Base-by-base conservation (phyloP, 2,329 filamentous ascomycete genomes). In the Colletotrichum trifolii region DNA sequence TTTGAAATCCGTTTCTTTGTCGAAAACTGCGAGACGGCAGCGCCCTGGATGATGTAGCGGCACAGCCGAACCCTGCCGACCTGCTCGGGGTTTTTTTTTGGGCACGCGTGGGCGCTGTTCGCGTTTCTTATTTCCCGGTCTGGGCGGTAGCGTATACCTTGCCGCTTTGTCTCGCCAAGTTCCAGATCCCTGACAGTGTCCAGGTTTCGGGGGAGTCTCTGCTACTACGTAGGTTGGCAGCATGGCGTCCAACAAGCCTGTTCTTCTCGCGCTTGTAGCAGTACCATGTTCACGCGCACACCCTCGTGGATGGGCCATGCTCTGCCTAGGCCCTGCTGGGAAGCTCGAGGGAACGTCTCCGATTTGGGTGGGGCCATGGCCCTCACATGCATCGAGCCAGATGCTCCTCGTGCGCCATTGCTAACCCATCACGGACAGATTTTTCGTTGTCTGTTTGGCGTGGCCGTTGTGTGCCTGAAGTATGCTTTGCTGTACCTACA, bases 311-410 rank as follows among this genome's bases (percentile, higher is more conserved):
- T 42, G 50, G 50, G 35, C 57, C 61, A 60, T 42, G 39, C 62
- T 48, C 40, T 45, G 12, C 6, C 11, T n/a, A 11, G 3, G 12
- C 15, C 10, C 43, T 9, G 39, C 45, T 65, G 57, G 62, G 57
- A 65, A 65, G 49, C 58, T 61, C 33, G 25, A 65, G 45, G 50
- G 43, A 46, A 34, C 33, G 43, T 65, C 62, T 47, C 50, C 62
- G 62, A 65, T 65, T 46, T 40, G 46, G 40, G 62, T 65, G 62
- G 62, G 40, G 52, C 34, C 50, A 47, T 43, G 35, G 62, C 36
- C 52, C 62, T 65, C 57, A 65, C 62, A 65, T 65, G 62, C 62
- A 62, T 65, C 52, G 57, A 61, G 50, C 25, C 58, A 62, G 55
- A 45, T 60, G 56, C 46, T 60, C 25, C 43, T 46, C 52, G 62